phyloP scores from a whole-genome alignment of 148 eudicot species.

The Camellia sinensis region DNA sequence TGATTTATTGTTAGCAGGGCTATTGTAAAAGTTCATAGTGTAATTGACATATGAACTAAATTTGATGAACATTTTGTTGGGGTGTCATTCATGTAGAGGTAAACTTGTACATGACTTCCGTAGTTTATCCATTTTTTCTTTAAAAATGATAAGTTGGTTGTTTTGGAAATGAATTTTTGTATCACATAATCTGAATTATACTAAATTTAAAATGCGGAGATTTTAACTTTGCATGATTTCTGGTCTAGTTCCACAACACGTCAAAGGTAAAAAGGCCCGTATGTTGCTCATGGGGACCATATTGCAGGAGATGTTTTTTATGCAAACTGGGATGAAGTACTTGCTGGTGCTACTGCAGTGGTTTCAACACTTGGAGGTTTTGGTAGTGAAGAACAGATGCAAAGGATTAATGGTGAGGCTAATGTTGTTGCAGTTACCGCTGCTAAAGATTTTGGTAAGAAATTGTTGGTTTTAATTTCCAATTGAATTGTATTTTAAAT shows the following conservation, averaged over 20 bases:
- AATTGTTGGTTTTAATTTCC: not conserved
- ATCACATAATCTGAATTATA: not conserved
- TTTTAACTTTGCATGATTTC: not conserved
- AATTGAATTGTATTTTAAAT: not conserved
- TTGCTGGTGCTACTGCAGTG: slow-evolving; percentile 90
- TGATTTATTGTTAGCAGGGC: not conserved
- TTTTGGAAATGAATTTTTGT: too few relatives aligned
- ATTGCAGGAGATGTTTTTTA: slow-evolving; percentile 94
- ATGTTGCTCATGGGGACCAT: not conserved
- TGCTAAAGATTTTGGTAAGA: slow-evolving; percentile 84
- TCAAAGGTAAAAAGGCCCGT: not conserved
- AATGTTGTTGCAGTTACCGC: slow-evolving; percentile 87
- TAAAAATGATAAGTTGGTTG: too few relatives aligned
- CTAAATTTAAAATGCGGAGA: not conserved
- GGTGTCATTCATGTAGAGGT: not conserved
- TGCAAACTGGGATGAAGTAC: slow-evolving; percentile 94
- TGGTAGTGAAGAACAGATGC: slow-evolving; percentile 96
- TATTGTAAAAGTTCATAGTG: not conserved
- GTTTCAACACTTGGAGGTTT: slow-evolving; percentile 95
- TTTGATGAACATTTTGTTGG: not conserved
- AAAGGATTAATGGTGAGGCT: slow-evolving; percentile 93
- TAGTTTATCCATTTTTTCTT: not conserved
- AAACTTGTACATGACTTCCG: not conserved
- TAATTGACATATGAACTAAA: not conserved
- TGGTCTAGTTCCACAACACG: not conserved